A percentile compares a stretch with the other conserved stretches of the same genome.
Conservation (phyloP, 2,329 filamentous ascomycete species). For the Clathrospora elynae region DNA sequence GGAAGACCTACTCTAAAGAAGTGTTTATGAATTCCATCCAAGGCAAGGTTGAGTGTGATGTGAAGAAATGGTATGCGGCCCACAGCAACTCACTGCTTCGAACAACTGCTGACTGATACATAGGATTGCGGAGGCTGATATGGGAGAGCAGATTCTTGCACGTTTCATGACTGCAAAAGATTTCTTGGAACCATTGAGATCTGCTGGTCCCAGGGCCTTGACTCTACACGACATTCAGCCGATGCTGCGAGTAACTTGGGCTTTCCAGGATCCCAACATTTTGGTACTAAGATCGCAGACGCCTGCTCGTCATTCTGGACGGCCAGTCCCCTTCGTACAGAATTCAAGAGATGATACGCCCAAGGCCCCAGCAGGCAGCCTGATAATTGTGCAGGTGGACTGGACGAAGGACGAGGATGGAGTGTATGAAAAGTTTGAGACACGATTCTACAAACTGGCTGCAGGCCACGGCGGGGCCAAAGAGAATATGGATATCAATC, state of each 20-base stretch:
- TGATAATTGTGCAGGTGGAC: constrained; percentile 37
- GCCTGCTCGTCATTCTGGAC: constrained; percentile 15
- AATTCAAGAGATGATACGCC: not conserved
- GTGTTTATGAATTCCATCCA: constrained; percentile 24
- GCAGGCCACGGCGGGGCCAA: constrained; percentile 17
- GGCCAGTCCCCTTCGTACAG: constrained; percentile 10
- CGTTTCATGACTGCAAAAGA: constrained; percentile 24
- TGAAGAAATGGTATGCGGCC: constrained; percentile 32
- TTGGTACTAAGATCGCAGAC: constrained; percentile 5
- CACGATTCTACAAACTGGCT: constrained; percentile 30
- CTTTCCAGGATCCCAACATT: constrained; percentile 35
- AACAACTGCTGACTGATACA: constrained; percentile 6
- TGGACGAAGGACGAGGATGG: constrained; percentile 42
- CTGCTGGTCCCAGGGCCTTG: constrained; percentile 20
- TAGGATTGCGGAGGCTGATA: constrained; percentile 27
- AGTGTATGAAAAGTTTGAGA: constrained; percentile 34
- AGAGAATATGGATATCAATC: constrained; percentile 40
- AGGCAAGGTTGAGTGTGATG: constrained; percentile 10
- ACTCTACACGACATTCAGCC: constrained; percentile 28
- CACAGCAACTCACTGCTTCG: not conserved
- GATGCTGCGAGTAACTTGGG: constrained; percentile 36
- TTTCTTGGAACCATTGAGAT: constrained; percentile 32
- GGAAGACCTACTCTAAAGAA: constrained; percentile 17
- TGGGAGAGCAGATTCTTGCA: constrained; percentile 31
- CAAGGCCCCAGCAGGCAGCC: not conserved